Evolutionary conservation across 2,329 filamentous ascomycete species (phyloP), one percentile per base, ranked within the genome.

Genomic region (Fonsecaea nubica): DNA sequence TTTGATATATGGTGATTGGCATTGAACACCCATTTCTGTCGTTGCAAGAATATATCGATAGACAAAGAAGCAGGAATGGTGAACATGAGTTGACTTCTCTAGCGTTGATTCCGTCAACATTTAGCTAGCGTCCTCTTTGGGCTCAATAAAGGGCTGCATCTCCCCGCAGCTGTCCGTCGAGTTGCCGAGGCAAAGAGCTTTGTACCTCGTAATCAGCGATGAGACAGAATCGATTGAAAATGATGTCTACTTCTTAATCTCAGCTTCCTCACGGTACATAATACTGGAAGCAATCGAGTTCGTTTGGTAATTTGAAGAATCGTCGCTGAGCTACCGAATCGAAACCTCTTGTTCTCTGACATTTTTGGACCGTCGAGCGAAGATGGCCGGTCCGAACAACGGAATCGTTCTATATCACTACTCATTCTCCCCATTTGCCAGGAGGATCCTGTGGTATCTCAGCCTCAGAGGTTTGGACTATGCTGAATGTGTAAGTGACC

Each of bases 361-460:
- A 9, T 3, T 50, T 50, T 48, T 2, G 21, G 10, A 61, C 3
- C 33, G 13, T 40, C 13, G 40, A 33, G 8, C 66, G 58, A 52
- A 9, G 45, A 69, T 69, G 67, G 62, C 62, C 33, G 67, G 59
- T 25, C 64, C 67, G 45, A 70, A 71, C 42, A 71, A 71, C 42
- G 67, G 65, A 4, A 68, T 71, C 35, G 57, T 71, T 21, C 74
- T 92, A 1, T 91, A 89, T 75, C 88, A 90, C 76, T 92, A 92
- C 75, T 75, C 81, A 0, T 83, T 81, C 73, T 91, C 89, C 10
- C 89, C 89, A 0, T 91, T 86, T 73, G 89, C 88, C 7, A 82
- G 82, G 62, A 80, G 88, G 66, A 77, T 92, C 33, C 77, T 85
- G 32, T 91, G 89, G 88, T 92, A 92, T 74, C 80, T 92, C 12